Percentiles rank a stretch among this genome's conserved stretches.
phyloP scores from a whole-genome alignment of 495 filamentous ascomycete species.

The Beverwykella pulmonaria region DNA sequence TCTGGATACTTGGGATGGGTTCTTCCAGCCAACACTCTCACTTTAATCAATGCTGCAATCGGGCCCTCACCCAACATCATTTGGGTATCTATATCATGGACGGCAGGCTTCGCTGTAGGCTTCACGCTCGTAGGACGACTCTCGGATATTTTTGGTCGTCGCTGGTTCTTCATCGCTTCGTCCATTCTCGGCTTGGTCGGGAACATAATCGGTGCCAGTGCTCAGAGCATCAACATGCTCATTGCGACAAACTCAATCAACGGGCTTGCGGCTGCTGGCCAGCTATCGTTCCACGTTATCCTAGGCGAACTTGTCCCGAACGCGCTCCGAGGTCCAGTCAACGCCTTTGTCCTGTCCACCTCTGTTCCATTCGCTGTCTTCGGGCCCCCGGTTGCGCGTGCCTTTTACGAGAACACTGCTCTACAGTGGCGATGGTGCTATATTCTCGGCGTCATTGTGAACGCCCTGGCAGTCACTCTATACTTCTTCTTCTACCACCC shows the following conservation, averaged over 20 bases:
- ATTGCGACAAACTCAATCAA: constrained; percentile 45
- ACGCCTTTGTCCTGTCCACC: constrained; percentile 47
- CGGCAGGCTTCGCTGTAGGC: constrained; percentile 39
- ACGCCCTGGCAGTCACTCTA: constrained; percentile 44
- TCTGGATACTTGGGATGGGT: constrained; percentile 42
- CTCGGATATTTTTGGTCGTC: constrained; percentile 58
- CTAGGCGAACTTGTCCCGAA: constrained; percentile 53
- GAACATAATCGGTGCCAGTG: constrained; percentile 50
- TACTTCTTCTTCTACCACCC: constrained; percentile 43
- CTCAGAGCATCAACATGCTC: constrained; percentile 50
- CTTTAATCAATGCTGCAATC: constrained; percentile 40
- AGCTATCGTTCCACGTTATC: constrained; percentile 42
- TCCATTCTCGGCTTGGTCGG: constrained; percentile 50
- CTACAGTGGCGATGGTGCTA: constrained; percentile 53
- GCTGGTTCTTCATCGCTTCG: constrained; percentile 55
- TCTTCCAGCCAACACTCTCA: constrained; percentile 40
- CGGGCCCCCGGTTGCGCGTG: constrained; percentile 49
- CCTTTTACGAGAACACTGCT: constrained; percentile 45
- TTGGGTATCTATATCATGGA: constrained; percentile 32
- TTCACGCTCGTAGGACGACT: constrained; percentile 53
- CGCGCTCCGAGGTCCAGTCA: constrained; percentile 47
- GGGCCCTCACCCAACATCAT: constrained; percentile 39
- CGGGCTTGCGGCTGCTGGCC: constrained; percentile 45
- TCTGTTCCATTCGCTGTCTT: constrained; percentile 47
- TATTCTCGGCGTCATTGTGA: constrained; percentile 51